Evolutionary conservation across 1,284 basidiomycete genomes (phyloP).

Genomic region (Athelia psychrophila): DNA sequence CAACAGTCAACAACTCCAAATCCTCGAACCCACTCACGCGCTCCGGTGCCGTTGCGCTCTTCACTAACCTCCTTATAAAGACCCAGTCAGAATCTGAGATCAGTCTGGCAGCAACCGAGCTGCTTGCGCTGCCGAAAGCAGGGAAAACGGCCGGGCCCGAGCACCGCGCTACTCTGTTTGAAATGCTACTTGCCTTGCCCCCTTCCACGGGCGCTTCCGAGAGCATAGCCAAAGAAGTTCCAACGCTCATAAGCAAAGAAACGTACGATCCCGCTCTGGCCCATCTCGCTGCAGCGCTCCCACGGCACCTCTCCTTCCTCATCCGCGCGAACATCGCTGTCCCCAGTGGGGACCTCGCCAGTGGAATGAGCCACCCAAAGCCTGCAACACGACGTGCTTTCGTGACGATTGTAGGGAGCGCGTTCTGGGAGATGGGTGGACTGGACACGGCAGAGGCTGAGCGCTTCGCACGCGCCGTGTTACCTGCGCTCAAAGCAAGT

Average conservation of each 20-base stretch:
- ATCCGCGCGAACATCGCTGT: slow-evolving; percentile 39
- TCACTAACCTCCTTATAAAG: slow-evolving; percentile 50
- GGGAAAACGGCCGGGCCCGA: slow-evolving; percentile 87
- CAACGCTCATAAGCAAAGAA: slow-evolving; percentile 75
- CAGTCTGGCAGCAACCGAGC: slow-evolving; percentile 55
- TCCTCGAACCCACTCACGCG: slow-evolving; percentile 73
- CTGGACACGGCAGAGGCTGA: slow-evolving; percentile 35
- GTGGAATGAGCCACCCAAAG: slow-evolving; percentile 61
- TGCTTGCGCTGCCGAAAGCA: slow-evolving; percentile 70
- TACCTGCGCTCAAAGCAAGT: slow-evolving; percentile 64
- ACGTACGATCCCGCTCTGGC: slow-evolving; percentile 63
- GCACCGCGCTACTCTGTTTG: slow-evolving; percentile 80
- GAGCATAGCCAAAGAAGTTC: slow-evolving; percentile 51
- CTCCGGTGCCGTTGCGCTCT: slow-evolving; percentile 55
- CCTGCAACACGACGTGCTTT: slow-evolving; percentile 34
- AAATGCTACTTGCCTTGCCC: slow-evolving; percentile 63
- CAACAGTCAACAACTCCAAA: slow-evolving; percentile 71
- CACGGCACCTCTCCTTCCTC: slow-evolving; percentile 55
- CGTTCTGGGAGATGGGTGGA: slow-evolving; percentile 30
- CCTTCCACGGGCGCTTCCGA: slow-evolving; percentile 51
- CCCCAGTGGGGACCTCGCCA: slow-evolving; percentile 45
- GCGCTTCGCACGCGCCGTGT: slow-evolving; percentile 50
- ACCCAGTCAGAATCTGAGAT: slow-evolving; percentile 28
- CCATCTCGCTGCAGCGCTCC: slow-evolving; percentile 53
- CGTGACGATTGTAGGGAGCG: slow-evolving; percentile 30